Percentiles rank a stretch among this genome's conserved stretches.
These are phyloP conservation scores for Zygoascus ofunaensis DNA, from an alignment of 805 yeast genomes.

Conservation along the genomic window DNA sequence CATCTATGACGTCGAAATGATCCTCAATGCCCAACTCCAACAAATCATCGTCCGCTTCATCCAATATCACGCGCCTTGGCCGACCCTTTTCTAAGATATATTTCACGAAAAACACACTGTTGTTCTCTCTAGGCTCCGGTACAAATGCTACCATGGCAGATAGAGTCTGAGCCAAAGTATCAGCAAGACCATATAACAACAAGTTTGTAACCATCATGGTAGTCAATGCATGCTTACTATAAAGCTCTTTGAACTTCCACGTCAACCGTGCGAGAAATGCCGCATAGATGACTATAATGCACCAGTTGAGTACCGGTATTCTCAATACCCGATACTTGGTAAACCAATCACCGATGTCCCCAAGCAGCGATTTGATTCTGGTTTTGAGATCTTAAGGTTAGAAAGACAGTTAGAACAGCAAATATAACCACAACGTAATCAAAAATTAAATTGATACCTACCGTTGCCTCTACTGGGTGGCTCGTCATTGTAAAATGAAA, in stretches of 20 bases:
- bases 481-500: conserved; percentile 1
- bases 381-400: background rate
- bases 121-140: conserved; percentile 14
- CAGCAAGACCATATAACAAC: conserved; percentile 82
- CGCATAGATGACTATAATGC: conserved; percentile 25
- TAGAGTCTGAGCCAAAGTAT: conserved; percentile 76
- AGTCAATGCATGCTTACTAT: conserved; percentile 55
- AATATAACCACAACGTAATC: too few species aligned
- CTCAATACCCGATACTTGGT: conserved; percentile 21
- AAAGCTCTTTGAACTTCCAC: conserved; percentile 29
- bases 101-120: conserved; percentile 14
- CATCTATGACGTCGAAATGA: background rate
- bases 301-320: conserved; percentile 30
- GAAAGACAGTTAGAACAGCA: too few species aligned
- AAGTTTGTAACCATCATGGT: conserved; percentile 76
- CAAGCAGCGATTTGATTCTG: conserved; percentile 1
- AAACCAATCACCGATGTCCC: conserved; percentile 18
- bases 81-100: conserved; percentile 28
- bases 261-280: conserved; percentile 27
- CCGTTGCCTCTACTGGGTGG: background rate
- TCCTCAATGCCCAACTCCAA: conserved; percentile 27
- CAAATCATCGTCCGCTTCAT: conserved; percentile 29
- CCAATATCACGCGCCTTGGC: conserved; percentile 24
- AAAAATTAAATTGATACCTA: conserved; percentile 1
- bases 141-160: conserved; percentile 29